These are phyloP conservation scores for Phlebiopsis flavidoalba DNA, from an alignment of 768 basidiomycete species.

Conservation along the genomic window DNA sequence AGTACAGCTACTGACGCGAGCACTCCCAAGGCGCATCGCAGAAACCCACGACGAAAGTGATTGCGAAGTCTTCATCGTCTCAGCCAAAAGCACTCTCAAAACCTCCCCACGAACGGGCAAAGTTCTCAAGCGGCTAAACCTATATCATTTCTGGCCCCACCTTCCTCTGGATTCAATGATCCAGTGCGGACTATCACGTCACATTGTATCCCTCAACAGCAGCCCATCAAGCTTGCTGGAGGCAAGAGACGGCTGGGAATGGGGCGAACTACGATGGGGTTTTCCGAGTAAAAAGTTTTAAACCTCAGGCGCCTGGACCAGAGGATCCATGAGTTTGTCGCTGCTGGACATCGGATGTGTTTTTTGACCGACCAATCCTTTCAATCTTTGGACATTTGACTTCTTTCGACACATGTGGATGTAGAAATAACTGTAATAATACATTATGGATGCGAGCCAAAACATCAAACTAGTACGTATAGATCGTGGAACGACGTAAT, in stretches of 20 bases:
- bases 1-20: neutral
- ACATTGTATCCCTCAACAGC: neutral
- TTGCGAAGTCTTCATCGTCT: neutral
- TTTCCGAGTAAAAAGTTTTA: slow-evolving; percentile 73
- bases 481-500: neutral
- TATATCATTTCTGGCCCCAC: neutral
- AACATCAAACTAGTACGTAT: neutral
- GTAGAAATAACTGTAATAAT: neutral
- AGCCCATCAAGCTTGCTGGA: slow-evolving; percentile 17
- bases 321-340: neutral
- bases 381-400: neutral
- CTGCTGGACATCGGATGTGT: neutral
- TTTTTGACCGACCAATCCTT: neutral
- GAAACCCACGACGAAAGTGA: neutral
- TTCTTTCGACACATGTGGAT: neutral
- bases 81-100: too few relatives aligned
- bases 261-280: slow-evolving; percentile 43
- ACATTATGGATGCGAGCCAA: neutral
- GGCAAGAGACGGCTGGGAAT: slow-evolving; percentile 59
- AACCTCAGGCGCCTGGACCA: slow-evolving; percentile 32
- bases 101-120: neutral
- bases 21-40: neutral
- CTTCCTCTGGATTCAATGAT: neutral
- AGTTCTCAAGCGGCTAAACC: neutral
- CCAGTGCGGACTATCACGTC: neutral